Percentiles rank a stretch among this genome's conserved stretches.
Conservation (phyloP, 1,284 basidiomycete genomes). For the Ceratobasidium sp. region DNA sequence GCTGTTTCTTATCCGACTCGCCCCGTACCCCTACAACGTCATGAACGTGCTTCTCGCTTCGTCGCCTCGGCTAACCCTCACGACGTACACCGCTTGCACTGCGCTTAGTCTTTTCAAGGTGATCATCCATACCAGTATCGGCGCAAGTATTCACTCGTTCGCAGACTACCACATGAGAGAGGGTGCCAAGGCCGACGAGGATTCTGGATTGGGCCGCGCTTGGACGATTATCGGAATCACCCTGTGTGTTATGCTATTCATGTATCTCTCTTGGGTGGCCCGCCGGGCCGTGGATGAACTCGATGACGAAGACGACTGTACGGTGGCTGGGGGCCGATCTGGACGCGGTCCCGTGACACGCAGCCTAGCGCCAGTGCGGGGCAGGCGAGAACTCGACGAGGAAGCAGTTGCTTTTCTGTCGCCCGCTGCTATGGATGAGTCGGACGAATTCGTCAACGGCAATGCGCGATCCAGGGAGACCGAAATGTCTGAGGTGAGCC, state of each 20-base stretch:
- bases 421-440: constrained; percentile 41
- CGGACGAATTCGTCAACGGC: constrained; percentile 38
- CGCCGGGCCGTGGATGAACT: constrained; percentile 77
- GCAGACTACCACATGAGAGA: constrained; percentile 63
- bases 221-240: constrained; percentile 74
- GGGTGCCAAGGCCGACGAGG: constrained; percentile 45
- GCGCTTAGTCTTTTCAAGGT: constrained; percentile 85
- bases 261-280: constrained; percentile 82
- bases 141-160: constrained; percentile 83
- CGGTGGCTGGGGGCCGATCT: constrained; percentile 19
- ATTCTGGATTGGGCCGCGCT: constrained; percentile 59
- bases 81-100: constrained; percentile 80
- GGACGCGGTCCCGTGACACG: constrained; percentile 37
- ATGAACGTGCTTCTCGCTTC: constrained; percentile 89
- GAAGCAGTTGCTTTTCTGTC: constrained; percentile 42
- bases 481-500: constrained; percentile 30
- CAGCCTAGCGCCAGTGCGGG: constrained; percentile 35
- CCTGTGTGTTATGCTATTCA: constrained; percentile 76
- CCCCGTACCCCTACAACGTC: constrained; percentile 66
- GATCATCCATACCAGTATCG: constrained; percentile 83
- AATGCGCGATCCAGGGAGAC: constrained; percentile 25
- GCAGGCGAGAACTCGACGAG: constrained; percentile 34
- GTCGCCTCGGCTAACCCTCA: constrained; percentile 80
- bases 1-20: constrained; percentile 82
- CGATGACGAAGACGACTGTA: constrained; percentile 39